These are phyloP conservation scores for Zasmidium angulare DNA, from an alignment of 2,329 filamentous ascomycete genomes.

Conservation along the genomic window DNA sequence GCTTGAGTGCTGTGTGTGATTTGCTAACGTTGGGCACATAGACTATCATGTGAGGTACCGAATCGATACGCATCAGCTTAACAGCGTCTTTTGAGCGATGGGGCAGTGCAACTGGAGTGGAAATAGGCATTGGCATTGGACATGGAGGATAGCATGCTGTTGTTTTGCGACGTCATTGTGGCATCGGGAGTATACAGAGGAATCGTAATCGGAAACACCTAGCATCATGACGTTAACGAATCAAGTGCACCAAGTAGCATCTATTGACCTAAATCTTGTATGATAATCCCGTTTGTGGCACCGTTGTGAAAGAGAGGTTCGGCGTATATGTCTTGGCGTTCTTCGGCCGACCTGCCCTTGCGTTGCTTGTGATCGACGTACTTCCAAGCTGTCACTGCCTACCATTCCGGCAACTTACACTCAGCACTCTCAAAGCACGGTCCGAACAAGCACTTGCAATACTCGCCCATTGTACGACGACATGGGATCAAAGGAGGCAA, in stretches of 20 bases:
- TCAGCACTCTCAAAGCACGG: neutral
- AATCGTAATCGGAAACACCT: too few relatives aligned
- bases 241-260: too few relatives aligned
- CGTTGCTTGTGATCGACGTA: neutral
- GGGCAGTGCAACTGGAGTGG: too few relatives aligned
- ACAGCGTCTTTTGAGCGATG: neutral
- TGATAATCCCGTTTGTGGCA: neutral
- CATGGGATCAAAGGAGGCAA: constrained; percentile 36
- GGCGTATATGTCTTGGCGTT: neutral
- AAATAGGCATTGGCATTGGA: neutral
- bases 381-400: neutral
- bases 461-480: neutral
- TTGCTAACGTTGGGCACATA: neutral
- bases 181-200: too few relatives aligned
- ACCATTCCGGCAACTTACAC: neutral
- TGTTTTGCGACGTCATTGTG: neutral
- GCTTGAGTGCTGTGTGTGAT: neutral
- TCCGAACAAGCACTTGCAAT: neutral
- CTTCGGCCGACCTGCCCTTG: neutral
- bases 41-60: constrained; percentile 16
- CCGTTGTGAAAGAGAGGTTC: neutral
- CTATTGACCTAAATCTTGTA: too few relatives aligned
- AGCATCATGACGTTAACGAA: too few relatives aligned
- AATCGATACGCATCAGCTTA: neutral
- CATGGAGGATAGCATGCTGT: neutral